A percentile compares a stretch with the other conserved stretches of the same genome.
Conservation (phyloP, 2,329 filamentous ascomycete species). For the Fusarium drepaniforme region DNA sequence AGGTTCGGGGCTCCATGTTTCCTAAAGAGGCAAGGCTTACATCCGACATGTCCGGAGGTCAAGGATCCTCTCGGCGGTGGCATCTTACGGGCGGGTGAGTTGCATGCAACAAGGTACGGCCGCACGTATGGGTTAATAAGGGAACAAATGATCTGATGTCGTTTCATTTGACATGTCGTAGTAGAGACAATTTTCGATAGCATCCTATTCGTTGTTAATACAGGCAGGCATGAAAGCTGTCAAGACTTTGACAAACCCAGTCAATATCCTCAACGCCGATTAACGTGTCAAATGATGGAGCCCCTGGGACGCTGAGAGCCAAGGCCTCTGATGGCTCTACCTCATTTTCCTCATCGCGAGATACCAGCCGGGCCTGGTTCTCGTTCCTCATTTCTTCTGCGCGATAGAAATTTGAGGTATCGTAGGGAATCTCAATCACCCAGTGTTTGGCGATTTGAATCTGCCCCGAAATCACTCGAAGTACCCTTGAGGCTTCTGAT, state of each 20-base stretch:
- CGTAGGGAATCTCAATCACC: not conserved
- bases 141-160: not conserved
- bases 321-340: not conserved
- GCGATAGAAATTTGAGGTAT: fast-evolving
- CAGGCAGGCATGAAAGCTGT: too few relatives aligned
- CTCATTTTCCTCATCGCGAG: not conserved
- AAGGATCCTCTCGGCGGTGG: not conserved
- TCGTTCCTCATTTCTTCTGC: not conserved
- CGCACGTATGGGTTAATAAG: not conserved
- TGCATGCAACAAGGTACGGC: not conserved
- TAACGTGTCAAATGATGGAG: not conserved
- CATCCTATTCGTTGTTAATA: not conserved
- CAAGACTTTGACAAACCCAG: constrained; percentile 1
- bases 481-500: not conserved
- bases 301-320: not conserved
- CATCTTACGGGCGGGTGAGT: not conserved
- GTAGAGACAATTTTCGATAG: not conserved
- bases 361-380: not conserved
- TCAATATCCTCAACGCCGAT: not conserved
- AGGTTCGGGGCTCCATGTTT: constrained; percentile 13
- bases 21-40: constrained; percentile 21
- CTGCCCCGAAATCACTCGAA: not conserved
- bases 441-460: not conserved
- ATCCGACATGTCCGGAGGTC: constrained; percentile 17
- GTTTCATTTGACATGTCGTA: not conserved